Conservation (phyloP, 139 green algal species). For the Volvox reticuliferus region DNA sequence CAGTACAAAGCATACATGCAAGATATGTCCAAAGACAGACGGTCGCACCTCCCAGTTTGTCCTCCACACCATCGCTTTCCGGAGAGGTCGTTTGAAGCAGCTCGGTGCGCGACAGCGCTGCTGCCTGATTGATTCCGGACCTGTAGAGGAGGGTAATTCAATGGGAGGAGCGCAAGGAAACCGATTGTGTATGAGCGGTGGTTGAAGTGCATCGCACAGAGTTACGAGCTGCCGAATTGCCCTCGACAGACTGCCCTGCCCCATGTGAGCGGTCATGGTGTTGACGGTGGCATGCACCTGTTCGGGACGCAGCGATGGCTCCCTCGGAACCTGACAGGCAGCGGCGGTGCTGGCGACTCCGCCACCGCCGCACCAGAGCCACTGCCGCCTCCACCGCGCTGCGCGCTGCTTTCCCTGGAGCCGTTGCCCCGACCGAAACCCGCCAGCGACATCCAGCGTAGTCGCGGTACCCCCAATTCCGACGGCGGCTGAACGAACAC, state of each 20-base stretch:
- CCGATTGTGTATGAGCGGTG: no score
- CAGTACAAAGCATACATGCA: no score
- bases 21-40: neutral
- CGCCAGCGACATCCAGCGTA: neutral
- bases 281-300: no score
- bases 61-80: neutral
- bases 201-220: no score
- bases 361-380: neutral
- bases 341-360: neutral
- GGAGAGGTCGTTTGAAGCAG: neutral
- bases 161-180: no score
- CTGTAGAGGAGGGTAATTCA: neutral
- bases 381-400: neutral
- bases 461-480: neutral
- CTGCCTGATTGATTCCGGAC: neutral
- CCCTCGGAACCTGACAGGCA: no score
- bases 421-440: neutral
- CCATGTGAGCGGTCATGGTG: no score
- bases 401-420: neutral
- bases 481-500: neutral
- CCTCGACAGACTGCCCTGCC: no score
- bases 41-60: neutral
- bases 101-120: neutral
- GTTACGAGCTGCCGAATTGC: no score
- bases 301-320: no score